These are phyloP conservation scores for Crithidia sp. DNA, from an alignment of 208 protist genomes.

Conservation along the genomic window DNA sequence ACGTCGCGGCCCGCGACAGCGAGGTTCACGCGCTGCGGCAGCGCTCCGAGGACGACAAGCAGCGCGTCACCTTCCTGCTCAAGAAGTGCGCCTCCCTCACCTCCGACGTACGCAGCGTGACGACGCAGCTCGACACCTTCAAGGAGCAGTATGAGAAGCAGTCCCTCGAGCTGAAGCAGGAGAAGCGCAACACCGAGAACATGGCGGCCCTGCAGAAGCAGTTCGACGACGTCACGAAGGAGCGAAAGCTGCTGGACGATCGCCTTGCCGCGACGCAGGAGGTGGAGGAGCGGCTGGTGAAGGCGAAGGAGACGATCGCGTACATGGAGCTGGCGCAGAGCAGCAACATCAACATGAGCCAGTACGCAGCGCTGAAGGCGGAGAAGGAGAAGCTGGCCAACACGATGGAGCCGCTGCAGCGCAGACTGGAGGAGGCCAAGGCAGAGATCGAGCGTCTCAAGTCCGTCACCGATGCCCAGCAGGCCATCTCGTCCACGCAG, in stretches of 20 bases:
- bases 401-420: slow-evolving; percentile 70
- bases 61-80: slow-evolving; percentile 78
- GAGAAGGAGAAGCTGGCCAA: slow-evolving; percentile 75
- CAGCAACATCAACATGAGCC: slow-evolving; percentile 78
- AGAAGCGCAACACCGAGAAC: slow-evolving; percentile 55
- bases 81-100: slow-evolving; percentile 74
- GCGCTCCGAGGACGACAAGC: slow-evolving; percentile 69
- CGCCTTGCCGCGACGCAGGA: slow-evolving; percentile 58
- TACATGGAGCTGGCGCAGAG: slow-evolving; percentile 88
- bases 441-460: slow-evolving; percentile 69
- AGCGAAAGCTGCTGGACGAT: slow-evolving; percentile 63
- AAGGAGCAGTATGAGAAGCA: slow-evolving; percentile 50
- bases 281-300: slow-evolving; percentile 78
- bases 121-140: slow-evolving; percentile 47
- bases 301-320: slow-evolving; percentile 89
- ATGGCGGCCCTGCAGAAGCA: slow-evolving; percentile 44
- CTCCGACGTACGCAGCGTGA: slow-evolving; percentile 46
- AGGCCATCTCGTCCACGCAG: slow-evolving; percentile 56
- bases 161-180: slow-evolving; percentile 57
- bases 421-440: slow-evolving; percentile 67
- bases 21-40: slow-evolving; percentile 51
- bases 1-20: slow-evolving; percentile 43
- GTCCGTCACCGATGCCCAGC: slow-evolving; percentile 66
- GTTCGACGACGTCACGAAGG: slow-evolving; percentile 50
- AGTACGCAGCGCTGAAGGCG: slow-evolving; percentile 81